Base-by-base conservation (phyloP, 495 filamentous ascomycete species). In the Penicillium macrosclerotiorum region DNA sequence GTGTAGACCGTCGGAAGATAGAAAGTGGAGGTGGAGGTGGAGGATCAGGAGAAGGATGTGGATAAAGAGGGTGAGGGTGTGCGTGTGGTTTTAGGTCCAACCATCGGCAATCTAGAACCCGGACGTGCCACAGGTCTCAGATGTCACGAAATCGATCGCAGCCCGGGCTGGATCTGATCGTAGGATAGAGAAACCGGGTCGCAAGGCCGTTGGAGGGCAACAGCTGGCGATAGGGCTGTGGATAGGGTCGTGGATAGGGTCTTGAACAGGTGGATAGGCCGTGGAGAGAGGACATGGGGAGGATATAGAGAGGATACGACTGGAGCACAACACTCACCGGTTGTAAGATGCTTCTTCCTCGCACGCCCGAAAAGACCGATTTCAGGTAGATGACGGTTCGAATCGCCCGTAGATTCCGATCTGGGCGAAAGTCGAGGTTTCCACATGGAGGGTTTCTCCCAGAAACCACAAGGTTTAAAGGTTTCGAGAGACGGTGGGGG, bases 351-450 rank as follows among this genome's bases (percentile, higher is more conserved):
- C 49, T 64, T 66, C 59, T 72, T 72, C 46, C 60, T 70, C 11
- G 64, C 57, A 47, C 72, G 64, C 36, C 65, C 64, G 47, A 73
- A 64, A 45, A 71, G 64, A 35, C 61, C 62, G 49, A 67, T 57
- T 48, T 68, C 65, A 55, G 62, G 56, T 31, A 57, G 52, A 52
- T 57, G 62, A 47, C 55, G 56, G 52, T 55, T 65, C 47, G 60
- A 59, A 56, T 64, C 52, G 45, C 43, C 68, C 55, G 64, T 60
- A 54, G 65, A 60, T 54, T 75, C 68, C 52, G 65, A 68, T 69
- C 65, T 69, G 63, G 68, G 61, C 33, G 71, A 68, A 40, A 63
- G 61, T 54, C 66, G 68, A 57, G 63, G 66, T 64, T 72, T 73
- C 69, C 72, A 72, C 69, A 75, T 75, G 61, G 63, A 51, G 49